A percentile compares a stretch with the other conserved stretches of the same genome.
Conservation (phyloP, 768 basidiomycete genomes). For the Pulveroboletus sp. region DNA sequence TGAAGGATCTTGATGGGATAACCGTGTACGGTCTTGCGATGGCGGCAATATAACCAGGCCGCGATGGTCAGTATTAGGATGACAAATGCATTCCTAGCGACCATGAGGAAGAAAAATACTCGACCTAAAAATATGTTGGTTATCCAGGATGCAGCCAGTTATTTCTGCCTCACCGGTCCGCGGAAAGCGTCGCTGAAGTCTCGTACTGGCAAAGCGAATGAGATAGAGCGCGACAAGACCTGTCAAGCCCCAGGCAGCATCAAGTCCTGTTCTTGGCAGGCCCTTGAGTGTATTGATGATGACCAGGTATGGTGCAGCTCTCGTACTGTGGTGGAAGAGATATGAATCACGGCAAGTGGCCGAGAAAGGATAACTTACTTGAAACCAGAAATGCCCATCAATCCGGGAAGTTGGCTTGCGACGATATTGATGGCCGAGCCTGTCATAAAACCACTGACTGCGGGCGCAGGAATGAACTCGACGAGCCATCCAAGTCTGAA, state of each 20-base stretch:
- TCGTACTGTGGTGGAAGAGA: conserved; percentile 53
- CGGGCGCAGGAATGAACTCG: conserved; percentile 87
- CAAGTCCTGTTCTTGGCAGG: conserved; percentile 61
- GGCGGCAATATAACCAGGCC: conserved; percentile 78
- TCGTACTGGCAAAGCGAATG: conserved; percentile 57
- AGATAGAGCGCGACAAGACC: conserved; percentile 67
- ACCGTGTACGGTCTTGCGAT: conserved; percentile 52
- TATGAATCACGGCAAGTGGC: background rate
- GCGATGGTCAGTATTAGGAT: conserved; percentile 83
- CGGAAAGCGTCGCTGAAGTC: conserved; percentile 56
- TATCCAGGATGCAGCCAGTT: background rate
- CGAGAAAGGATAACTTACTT: conserved; percentile 48
- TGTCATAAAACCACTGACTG: conserved; percentile 92
- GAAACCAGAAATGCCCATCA: conserved; percentile 86
- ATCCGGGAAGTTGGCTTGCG: conserved; percentile 79
- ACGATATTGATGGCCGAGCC: conserved; percentile 95
- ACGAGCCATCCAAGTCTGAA: conserved; percentile 91
- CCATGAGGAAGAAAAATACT: conserved; percentile 71
- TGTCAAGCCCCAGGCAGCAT: conserved; percentile 87
- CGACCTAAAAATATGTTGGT: conserved; percentile 43
- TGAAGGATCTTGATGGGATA: conserved; percentile 83
- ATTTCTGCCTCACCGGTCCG: conserved; percentile 42
- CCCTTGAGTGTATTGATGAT: conserved; percentile 93
- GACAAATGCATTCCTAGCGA: conserved; percentile 82
- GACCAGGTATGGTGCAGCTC: conserved; percentile 78